Conservation (phyloP, 768 basidiomycete species). For the Rhizopogon sp. region DNA sequence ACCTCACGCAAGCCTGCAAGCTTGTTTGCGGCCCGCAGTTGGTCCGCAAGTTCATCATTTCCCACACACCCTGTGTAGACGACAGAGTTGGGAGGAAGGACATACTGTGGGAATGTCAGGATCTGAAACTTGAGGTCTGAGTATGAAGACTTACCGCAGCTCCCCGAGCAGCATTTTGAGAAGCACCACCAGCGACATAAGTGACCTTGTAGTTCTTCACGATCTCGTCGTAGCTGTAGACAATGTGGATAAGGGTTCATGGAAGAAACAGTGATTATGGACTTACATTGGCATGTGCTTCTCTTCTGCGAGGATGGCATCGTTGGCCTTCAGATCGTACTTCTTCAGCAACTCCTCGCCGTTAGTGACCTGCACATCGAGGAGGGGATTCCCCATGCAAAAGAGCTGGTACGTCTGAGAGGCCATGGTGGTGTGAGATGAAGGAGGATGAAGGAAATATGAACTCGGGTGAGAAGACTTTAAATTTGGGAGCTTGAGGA, state of each 20-base stretch:
- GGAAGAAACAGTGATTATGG: not conserved
- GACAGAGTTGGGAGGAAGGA: slow-evolving; percentile 82
- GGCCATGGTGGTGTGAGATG: slow-evolving; percentile 30
- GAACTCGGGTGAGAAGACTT: slow-evolving; percentile 2
- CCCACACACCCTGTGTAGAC: slow-evolving; percentile 96
- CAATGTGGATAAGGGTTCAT: not conserved
- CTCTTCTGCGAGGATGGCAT: slow-evolving; percentile 91
- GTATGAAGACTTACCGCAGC: slow-evolving; percentile 69
- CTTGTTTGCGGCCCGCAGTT: slow-evolving; percentile 85
- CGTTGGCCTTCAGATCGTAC: slow-evolving; percentile 88
- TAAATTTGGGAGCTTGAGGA: not conserved
- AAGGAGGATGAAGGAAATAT: slow-evolving; percentile 8
- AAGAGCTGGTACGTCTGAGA: slow-evolving; percentile 60
- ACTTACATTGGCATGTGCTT: slow-evolving; percentile 84
- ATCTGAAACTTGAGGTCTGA: not conserved
- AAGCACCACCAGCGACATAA: slow-evolving; percentile 96
- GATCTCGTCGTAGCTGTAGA: slow-evolving; percentile 80
- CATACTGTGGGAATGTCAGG: slow-evolving; percentile 53
- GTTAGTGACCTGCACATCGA: slow-evolving; percentile 90
- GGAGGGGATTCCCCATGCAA: slow-evolving; percentile 92
- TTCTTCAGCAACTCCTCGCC: slow-evolving; percentile 84
- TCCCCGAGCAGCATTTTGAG: slow-evolving; percentile 94
- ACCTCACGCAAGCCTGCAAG: slow-evolving; percentile 86
- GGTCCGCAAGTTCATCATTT: slow-evolving; percentile 85
- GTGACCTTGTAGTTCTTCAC: slow-evolving; percentile 69